Conservation (phyloP, 192 early-diverging fungal genomes). For the Chytriomyces sp. region DNA sequence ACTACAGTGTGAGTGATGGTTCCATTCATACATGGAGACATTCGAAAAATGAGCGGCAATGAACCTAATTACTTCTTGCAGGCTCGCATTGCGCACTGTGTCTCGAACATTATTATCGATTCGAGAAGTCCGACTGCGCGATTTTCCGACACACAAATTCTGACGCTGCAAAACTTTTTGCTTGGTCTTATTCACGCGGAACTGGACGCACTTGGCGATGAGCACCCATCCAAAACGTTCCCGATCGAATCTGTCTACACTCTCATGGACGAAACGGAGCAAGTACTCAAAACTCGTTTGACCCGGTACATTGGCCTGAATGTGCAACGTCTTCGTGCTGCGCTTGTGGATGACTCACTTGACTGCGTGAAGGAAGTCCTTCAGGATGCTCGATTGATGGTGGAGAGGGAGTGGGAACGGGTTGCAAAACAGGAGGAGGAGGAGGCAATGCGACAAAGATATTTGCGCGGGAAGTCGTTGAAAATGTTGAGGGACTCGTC, state of each 20-base stretch:
- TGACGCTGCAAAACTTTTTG: constrained; percentile 18
- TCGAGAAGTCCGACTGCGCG: neutral
- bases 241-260: neutral
- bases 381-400: constrained; percentile 3
- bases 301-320: constrained; percentile 23
- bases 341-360: constrained; percentile 8
- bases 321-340: constrained; percentile 4
- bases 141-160: constrained; percentile 12
- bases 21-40: too few relatives aligned
- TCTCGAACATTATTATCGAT: neutral
- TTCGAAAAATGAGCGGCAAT: too few relatives aligned
- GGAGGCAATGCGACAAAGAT: neutral
- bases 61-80: neutral
- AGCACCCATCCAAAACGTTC: neutral
- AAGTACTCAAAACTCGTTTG: neutral
- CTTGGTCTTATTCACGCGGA: constrained; percentile 15
- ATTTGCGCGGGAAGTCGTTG: neutral
- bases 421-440: constrained; percentile 14
- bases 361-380: constrained; percentile 15
- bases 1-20: neutral
- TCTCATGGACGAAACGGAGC: constrained; percentile 5
- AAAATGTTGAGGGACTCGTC: too few relatives aligned
- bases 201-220: neutral
- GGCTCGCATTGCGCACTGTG: constrained; percentile 15
- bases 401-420: constrained; percentile 3